Evolutionary conservation across 768 basidiomycete species (phyloP), one percentile per base, ranked within the genome.

Genomic region (Crucibulum laeve): DNA sequence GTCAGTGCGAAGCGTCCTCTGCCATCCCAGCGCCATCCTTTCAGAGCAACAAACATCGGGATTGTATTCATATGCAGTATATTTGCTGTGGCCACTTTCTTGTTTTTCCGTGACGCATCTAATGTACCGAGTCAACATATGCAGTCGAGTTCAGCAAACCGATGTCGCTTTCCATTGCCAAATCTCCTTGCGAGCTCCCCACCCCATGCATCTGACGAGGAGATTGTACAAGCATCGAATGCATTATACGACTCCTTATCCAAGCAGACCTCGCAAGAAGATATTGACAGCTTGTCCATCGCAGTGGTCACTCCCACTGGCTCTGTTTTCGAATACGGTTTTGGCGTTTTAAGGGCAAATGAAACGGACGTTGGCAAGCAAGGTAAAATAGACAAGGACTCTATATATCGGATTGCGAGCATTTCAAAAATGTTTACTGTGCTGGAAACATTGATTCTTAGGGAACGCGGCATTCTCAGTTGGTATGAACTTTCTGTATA

Each of bases 361-460:
- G 75, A 73, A 49, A 60, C 65, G 2, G 50, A 48, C n/a, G 30
- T 39, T 2, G 45, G 46, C 14, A 40, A 52, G 4, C 46, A 45
- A 7, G 50, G 50, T 4, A 54, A 52, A 0, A 63, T 71, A 1
- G 56, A 68, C n/a, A 61, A 65, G 40, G 53, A 77, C 50, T 70
- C 75, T 0, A 65, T 76, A 38, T 79, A 78, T 48, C 64, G 79
- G 21, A 60, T 79, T 19, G 76, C 76, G 1, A 76, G 72, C 30
- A 67, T 76, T 43, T 68, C 72, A 4, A 81, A 79, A 55, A 56
- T 79, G 45, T 76, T 78, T 50, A 65, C 69, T 3, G 65, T 67
- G 0, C 48, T 77, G 4, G 73, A 80, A 49, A 74, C 71, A 0
- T 52, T 74, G 30, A 65, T 80, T 8, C 57, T 79, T 18, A 65